phyloP scores from a whole-genome alignment of 768 basidiomycete species.

The Phylloporus scabripes region DNA sequence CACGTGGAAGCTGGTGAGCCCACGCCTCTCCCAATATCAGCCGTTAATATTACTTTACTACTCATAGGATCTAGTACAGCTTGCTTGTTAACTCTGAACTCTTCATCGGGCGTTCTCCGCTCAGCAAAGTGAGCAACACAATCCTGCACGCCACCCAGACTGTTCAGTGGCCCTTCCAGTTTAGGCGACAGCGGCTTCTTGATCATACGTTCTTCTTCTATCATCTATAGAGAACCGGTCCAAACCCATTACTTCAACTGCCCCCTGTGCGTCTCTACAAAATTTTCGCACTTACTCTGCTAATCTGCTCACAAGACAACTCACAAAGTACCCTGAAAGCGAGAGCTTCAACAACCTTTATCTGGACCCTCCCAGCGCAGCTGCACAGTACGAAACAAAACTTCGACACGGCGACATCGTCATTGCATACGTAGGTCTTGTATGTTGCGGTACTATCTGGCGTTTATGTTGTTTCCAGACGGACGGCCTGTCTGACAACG shows the following conservation, averaged over 20 bases:
- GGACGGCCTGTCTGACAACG: constrained; percentile 51
- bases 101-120: constrained; percentile 66
- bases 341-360: constrained; percentile 7
- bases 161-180: constrained; percentile 32
- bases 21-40: constrained; percentile 18
- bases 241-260: constrained; percentile 34
- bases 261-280: constrained; percentile 23
- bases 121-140: constrained; percentile 61
- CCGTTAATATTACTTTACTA: not conserved
- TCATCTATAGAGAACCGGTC: constrained; percentile 42
- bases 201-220: constrained; percentile 61
- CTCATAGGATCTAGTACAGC: constrained; percentile 76
- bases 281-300: not conserved
- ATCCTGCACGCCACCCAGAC: not conserved
- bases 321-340: constrained; percentile 32
- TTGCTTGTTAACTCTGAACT: constrained; percentile 68
- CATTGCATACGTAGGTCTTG: constrained; percentile 40
- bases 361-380: constrained; percentile 38
- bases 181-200: constrained; percentile 77
- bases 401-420: constrained; percentile 51
- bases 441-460: not conserved
- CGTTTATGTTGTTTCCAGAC: constrained; percentile 35
- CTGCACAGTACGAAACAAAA: constrained; percentile 41
- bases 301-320: constrained; percentile 22
- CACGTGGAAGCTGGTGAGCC: constrained; percentile 45